These are phyloP conservation scores for Nissolia schottii DNA, from an alignment of 306 rosid genomes.

Conservation along the genomic window DNA sequence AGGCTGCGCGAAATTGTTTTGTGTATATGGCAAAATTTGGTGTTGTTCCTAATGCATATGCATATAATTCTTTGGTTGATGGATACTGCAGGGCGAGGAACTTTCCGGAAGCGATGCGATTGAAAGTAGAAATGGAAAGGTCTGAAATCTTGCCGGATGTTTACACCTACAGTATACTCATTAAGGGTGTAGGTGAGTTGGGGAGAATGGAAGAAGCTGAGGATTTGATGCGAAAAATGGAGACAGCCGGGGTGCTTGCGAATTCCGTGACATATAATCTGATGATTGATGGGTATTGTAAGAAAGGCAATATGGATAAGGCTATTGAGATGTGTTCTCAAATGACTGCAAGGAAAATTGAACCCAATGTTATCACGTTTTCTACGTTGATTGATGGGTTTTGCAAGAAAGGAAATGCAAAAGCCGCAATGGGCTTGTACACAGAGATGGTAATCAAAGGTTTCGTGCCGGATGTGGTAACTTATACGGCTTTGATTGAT, in stretches of 20 bases:
- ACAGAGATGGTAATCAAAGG: constrained; percentile 62
- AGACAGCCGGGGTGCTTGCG: constrained; percentile 30
- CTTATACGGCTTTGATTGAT: constrained; percentile 66
- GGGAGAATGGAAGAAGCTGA: constrained; percentile 49
- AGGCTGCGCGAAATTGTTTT: constrained; percentile 40
- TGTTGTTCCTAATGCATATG: constrained; percentile 45
- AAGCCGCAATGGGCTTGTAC: constrained; percentile 57
- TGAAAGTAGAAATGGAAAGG: constrained; percentile 48
- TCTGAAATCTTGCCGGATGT: constrained; percentile 40
- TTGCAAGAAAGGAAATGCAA: constrained; percentile 55
- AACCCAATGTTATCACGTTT: constrained; percentile 57
- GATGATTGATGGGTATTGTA: constrained; percentile 57
- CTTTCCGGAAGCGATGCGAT: constrained; percentile 44
- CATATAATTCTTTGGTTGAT: constrained; percentile 58
- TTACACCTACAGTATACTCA: constrained; percentile 56
- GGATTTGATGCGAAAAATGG: constrained; percentile 43
- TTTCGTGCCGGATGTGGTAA: constrained; percentile 53
- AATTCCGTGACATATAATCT: constrained; percentile 57
- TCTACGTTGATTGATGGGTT: constrained; percentile 58
- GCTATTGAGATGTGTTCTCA: constrained; percentile 61
- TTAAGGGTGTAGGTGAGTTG: constrained; percentile 41
- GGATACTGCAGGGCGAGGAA: constrained; percentile 49
- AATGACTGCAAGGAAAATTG: constrained; percentile 53
- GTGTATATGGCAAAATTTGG: constrained; percentile 53
- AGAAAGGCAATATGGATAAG: constrained; percentile 51